Evolutionary conservation across 305 asterid genomes (phyloP).

Genomic region (Andrographis paniculata): DNA sequence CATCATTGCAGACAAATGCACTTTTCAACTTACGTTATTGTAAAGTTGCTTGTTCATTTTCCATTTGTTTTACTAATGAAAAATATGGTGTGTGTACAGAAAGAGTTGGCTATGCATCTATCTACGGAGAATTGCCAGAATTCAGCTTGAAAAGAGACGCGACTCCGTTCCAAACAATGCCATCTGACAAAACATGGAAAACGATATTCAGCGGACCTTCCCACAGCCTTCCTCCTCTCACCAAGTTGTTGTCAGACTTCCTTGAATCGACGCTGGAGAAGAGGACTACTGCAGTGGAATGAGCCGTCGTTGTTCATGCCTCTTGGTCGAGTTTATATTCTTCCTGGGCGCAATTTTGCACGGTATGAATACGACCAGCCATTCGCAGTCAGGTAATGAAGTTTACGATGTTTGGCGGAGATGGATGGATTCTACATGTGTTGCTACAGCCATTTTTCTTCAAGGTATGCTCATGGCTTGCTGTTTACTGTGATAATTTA

Average conservation of each 20-base stretch:
- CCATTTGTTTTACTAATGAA: constrained; percentile 5
- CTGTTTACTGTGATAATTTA: no score
- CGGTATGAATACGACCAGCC: no score
- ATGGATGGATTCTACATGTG: no score
- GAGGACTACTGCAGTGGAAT: constrained; percentile 28
- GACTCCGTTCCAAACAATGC: constrained; percentile 23
- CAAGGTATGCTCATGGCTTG: no score
- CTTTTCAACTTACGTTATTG: background rate
- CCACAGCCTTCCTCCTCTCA: constrained; percentile 71
- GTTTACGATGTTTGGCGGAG: no score
- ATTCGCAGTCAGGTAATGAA: no score
- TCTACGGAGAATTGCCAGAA: constrained; percentile 75
- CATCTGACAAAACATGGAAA: constrained; percentile 50
- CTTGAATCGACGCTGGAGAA: constrained; percentile 67
- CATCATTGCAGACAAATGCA: background rate
- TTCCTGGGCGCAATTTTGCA: no score
- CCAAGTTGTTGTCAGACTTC: constrained; percentile 57
- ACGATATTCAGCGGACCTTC: constrained; percentile 69
- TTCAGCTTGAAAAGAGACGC: constrained; percentile 32
- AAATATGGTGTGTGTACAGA: constrained; percentile 28
- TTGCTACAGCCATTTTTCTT: no score
- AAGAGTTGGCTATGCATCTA: constrained; percentile 56
- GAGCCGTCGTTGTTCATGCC: no score
- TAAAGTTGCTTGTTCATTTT: background rate
- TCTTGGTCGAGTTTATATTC: no score